Conservation (phyloP, 2,329 filamentous ascomycete genomes). For the Fusarium dlaminii region DNA sequence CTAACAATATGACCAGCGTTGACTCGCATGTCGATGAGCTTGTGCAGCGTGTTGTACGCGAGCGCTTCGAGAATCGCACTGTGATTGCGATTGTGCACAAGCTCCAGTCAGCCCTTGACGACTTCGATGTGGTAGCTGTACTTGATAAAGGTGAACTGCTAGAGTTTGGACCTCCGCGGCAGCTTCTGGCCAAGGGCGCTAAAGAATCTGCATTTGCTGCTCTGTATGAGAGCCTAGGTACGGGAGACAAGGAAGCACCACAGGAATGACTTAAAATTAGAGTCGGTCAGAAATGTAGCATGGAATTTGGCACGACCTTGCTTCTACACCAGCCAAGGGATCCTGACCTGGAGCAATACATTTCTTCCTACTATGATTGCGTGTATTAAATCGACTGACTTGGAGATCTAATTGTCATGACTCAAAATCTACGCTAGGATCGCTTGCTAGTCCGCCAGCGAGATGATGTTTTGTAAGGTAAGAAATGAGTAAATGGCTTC, state of each 20-base stretch:
- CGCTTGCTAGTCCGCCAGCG: background rate
- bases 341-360: background rate
- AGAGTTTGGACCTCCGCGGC: slow-evolving; percentile 33
- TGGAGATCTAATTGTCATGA: background rate
- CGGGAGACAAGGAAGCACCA: background rate
- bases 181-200: slow-evolving; percentile 19
- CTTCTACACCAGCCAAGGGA: background rate
- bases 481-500: background rate
- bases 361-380: too few species aligned
- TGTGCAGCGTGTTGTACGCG: slow-evolving; percentile 20
- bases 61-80: slow-evolving; percentile 37
- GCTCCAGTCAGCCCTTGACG: slow-evolving; percentile 31
- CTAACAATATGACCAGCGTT: slow-evolving; percentile 11
- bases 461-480: background rate
- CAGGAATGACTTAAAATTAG: background rate
- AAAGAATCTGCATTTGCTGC: slow-evolving; percentile 20
- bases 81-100: slow-evolving; percentile 43
- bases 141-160: slow-evolving; percentile 33
- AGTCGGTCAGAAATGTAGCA: background rate
- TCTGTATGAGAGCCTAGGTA: slow-evolving; percentile 6
- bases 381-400: too few species aligned
- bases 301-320: background rate
- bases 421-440: background rate
- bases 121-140: slow-evolving; percentile 34
- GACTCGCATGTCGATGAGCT: slow-evolving; percentile 31